phyloP scores from a whole-genome alignment of 2,329 filamentous ascomycete genomes.

The Triangularia verruculosa region DNA sequence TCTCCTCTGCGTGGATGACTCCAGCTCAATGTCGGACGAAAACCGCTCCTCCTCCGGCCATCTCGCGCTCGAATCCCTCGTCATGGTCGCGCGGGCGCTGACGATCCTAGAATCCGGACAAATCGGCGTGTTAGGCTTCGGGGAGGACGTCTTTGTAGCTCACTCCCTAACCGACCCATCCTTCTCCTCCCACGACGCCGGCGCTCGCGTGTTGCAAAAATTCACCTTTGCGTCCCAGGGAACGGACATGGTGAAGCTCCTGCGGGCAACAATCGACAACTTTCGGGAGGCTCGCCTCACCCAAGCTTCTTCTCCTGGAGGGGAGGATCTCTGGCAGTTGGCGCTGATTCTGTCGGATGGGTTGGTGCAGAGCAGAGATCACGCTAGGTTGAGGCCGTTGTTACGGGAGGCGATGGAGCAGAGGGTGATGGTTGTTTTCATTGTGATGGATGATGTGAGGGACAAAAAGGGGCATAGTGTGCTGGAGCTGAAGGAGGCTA shows the following conservation, averaged over 20 bases:
- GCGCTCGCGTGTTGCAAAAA: conserved; percentile 76
- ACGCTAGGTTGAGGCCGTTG: conserved; percentile 76
- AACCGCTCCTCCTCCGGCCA: conserved; percentile 57
- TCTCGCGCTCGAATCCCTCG: conserved; percentile 89
- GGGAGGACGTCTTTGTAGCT: conserved; percentile 75
- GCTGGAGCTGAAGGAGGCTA: conserved; percentile 82
- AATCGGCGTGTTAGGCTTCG: conserved; percentile 88
- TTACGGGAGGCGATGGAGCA: conserved; percentile 88
- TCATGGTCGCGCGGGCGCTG: conserved; percentile 82
- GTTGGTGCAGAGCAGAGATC: conserved; percentile 76
- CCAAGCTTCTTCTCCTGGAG: conserved; percentile 40
- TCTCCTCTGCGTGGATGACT: conserved; percentile 95
- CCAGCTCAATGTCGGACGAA: conserved; percentile 81
- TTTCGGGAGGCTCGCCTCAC: conserved; percentile 71
- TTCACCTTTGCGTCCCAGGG: conserved; percentile 83
- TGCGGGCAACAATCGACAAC: conserved; percentile 72
- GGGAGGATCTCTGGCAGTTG: conserved; percentile 86
- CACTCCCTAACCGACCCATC: conserved; percentile 81
- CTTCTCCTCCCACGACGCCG: conserved; percentile 73
- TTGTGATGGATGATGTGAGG: conserved; percentile 76
- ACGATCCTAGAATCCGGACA: conserved; percentile 94
- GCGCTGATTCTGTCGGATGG: conserved; percentile 92
- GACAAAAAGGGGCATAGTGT: conserved; percentile 63
- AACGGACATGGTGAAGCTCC: conserved; percentile 79
- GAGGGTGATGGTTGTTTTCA: conserved; percentile 96